Percentiles rank a stretch among this genome's conserved stretches.
Conservation (phyloP, 164 flowering plant species). For the Stephania cephalantha region DNA sequence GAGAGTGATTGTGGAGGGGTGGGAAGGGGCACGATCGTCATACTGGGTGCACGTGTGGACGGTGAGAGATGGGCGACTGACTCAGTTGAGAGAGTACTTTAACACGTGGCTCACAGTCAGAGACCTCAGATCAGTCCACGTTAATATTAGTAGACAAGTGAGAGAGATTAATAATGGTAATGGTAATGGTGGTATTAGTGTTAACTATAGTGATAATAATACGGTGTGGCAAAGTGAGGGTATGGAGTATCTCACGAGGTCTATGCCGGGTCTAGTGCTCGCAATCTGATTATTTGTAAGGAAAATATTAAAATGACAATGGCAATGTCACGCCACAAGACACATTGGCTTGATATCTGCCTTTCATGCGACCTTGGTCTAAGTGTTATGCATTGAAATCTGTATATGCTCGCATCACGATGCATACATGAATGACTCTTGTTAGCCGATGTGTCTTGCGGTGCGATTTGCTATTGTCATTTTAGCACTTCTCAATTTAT, state of each 20-base stretch:
- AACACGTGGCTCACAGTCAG: constrained; percentile 74
- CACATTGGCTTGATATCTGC: too few species aligned
- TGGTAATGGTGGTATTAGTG: constrained; percentile 18
- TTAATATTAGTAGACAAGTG: background rate
- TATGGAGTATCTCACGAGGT: constrained; percentile 32
- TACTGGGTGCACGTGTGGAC: constrained; percentile 95
- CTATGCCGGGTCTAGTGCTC: constrained; percentile 68
- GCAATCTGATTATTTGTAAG: constrained; percentile 38
- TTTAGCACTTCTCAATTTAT: too few species aligned
- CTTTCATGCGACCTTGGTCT: too few species aligned
- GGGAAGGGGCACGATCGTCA: constrained; percentile 65
- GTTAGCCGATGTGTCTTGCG: too few species aligned
- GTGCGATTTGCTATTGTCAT: too few species aligned
- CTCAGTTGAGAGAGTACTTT: constrained; percentile 73
- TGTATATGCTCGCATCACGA: too few species aligned
- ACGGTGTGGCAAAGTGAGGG: constrained; percentile 74
- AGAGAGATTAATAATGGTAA: background rate
- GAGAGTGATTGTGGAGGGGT: constrained; percentile 68
- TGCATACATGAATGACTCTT: too few species aligned
- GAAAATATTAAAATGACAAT: background rate
- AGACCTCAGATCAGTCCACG: constrained; percentile 28
- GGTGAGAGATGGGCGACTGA: constrained; percentile 44
- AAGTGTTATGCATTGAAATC: too few species aligned
- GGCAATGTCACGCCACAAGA: too few species aligned
- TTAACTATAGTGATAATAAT: background rate